A percentile compares a stretch with the other conserved stretches of the same genome.
These are phyloP conservation scores for Aspergillus quadricinctus DNA, from an alignment of 2,329 filamentous ascomycete species.

Conservation along the genomic window DNA sequence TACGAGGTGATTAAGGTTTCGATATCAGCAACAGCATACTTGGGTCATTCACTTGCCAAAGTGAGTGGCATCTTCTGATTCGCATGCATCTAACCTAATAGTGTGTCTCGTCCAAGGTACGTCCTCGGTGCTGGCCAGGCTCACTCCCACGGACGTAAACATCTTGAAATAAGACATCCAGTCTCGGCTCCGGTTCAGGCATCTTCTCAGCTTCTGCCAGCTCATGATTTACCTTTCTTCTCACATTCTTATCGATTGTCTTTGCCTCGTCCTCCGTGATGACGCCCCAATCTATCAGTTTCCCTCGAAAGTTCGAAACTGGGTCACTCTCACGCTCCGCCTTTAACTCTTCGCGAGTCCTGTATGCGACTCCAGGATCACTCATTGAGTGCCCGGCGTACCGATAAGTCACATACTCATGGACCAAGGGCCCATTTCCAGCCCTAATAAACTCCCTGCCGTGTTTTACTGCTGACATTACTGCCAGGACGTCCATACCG, in stretches of 20 bases:
- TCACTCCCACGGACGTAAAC: conserved; percentile 84
- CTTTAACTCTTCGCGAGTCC: conserved; percentile 98
- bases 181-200: conserved; percentile 68
- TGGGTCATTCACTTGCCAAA: background rate
- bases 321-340: conserved; percentile 88
- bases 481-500: conserved; percentile 97
- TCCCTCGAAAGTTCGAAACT: conserved; percentile 91
- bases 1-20: background rate
- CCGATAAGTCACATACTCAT: conserved; percentile 96
- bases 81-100: conserved; percentile 47
- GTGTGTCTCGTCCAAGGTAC: conserved; percentile 83
- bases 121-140: conserved; percentile 77
- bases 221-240: conserved; percentile 76
- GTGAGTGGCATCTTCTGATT: background rate
- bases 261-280: conserved; percentile 89
- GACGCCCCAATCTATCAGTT: conserved; percentile 88
- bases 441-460: conserved; percentile 76
- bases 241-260: conserved; percentile 85
- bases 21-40: background rate
- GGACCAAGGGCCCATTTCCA: conserved; percentile 84
- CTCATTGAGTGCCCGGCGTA: conserved; percentile 99
- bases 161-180: conserved; percentile 84
- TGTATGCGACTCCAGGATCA: conserved; percentile 95
- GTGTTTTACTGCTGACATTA: conserved; percentile 87
- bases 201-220: conserved; percentile 85